Base-by-base conservation (phyloP, 2,329 filamentous ascomycete genomes). In the Cytospora chrysosperma region DNA sequence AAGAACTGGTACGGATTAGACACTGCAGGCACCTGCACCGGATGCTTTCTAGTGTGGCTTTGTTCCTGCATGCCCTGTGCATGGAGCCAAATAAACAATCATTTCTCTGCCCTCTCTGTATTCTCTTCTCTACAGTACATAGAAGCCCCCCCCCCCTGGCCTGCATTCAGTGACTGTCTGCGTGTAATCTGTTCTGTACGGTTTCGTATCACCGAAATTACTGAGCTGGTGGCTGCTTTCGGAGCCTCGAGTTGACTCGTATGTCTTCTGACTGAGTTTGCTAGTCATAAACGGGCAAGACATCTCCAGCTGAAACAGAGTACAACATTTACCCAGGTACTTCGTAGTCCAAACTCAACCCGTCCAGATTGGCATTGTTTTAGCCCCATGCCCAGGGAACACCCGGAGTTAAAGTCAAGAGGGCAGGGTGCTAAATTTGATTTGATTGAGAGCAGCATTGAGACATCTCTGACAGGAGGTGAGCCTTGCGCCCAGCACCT, bases 371-470 rank as follows among this genome's bases (percentile, higher is more conserved):
- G 32, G 32, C 12, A 34, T 34, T 27, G 32, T n/a, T 26, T n/a
- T 49, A 6, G 43, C 10, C 43, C 32, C 32, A 37, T 13, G 10
- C 8, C 28, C 56, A 58, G 49, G 57, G 47, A 59, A 52, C 49
- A 52, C 19, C 47, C 32, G 27, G 27, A 54, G 27, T 4, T 34
- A 27, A 54, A 17, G 34, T 24, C 13, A 47, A 40, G 19, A 24
- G n/a, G 32, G 10, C 32, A 4, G 32, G 32, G 12, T 34, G 13
- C 50, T 17, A 40, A 34, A 50, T 21, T 55, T 21, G 43, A 24
- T 61, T 61, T 61, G 59, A 61, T 61, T 40, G 54, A 34, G 59
- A 55, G 37, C 59, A 61, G 59, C 59, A 28, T 61, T 49, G 12
- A 7, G 10, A 49, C 34, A 49, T 61, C 51, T 55, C 59, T 55